Evolutionary conservation across 148 eudicot species (phyloP), one percentile per base, ranked within the genome.

Genomic region (Diospyros kaki): DNA sequence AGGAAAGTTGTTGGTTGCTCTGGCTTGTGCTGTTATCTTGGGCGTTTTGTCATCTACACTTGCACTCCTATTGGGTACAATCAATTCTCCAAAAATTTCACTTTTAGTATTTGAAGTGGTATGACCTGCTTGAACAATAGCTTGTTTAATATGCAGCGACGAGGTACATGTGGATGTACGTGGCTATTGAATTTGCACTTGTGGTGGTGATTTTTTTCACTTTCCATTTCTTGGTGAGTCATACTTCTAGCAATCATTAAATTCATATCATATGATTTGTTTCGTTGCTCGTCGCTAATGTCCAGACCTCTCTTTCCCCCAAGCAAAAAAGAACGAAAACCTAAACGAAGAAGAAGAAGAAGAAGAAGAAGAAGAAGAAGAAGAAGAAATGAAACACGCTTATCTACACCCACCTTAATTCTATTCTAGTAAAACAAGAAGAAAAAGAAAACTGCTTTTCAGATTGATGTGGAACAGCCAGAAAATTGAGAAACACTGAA

Each of bases 151-250:
- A 13, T 87, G 86, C 96, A 94, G 98, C 97, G 50, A 90, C 89
- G 79, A 94, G 92, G 81, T 89, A 90, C 78, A 80, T 87, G 71
- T 94, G 98, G 98, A 86, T 91, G 4, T 92, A 82, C 75, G 98
- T 97, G 18, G 98, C 97, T 78, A 83, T 94, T 66, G 97, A 94
- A 80, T 92, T 94, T 80, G 93, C 88, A 11, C 87, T 92, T 69
- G 88, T 89, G 51, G 95, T 93, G 56, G 72, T 90, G 45, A 79
- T 78, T 65, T 82, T 92, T 66, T 85, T 91, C 71, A 48, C 89
- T 58, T 84, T 89, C 74, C 89, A 94, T 80, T 82, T 83, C 71
- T 69, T 84, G 84, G 98, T 92, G 71, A 86, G 88, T 82, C 64
- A 43, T 46, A 6, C 68, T 54, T 59, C 15, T 54, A 10, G 6